Base-by-base conservation (phyloP, 129 eudicot species). In the Saposhnikovia divaricata region DNA sequence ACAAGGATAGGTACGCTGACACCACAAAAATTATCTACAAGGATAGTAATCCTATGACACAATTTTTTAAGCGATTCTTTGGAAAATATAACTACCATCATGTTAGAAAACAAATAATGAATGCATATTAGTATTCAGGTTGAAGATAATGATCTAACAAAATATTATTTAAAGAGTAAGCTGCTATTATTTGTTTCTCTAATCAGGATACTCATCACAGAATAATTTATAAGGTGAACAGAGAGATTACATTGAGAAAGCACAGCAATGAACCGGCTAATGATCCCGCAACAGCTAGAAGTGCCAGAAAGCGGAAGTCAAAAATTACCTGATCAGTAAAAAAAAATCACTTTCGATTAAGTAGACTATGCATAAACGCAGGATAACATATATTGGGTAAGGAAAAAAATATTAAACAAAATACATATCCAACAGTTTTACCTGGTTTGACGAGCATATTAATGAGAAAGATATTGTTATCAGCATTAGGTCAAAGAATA, bases 231-330 rank as follows among this genome's bases (percentile, higher is more conserved):
- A 5, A 45, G 45, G 79, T 38, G 50, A 9, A 51, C 28, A 45
- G 77, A 69, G 42, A 69, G 63, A 40, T 90, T 91, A 92, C 98
- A 85, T 94, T 89, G 50, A 94, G 87, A 81, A 94, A 91, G 91
- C 98, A 94, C 81, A 94, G 88, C 85, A 92, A 80, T 38, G 98
- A 94, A 73, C 98, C 97, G 1, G 98, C 97, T 80, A 94, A 82
- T 46, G 98, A 90, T 39, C 97, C 98, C 37, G 88, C 97, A 82
- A 94, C 89, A 78, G 98, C 98, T 46, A 94, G 77, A 82, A 91
- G 91, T 34, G 98, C 98, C 92, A 94, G 78, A 80, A 94, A 94
- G 73, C 96, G 91, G 76, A 94, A 94, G 87, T 94, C 97, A 81
- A 90, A 94, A 59, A 94, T 94, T 50, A 87, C 87, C 97, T 94